Evolutionary conservation across 1,139 yeast species (phyloP).

Genomic region (Candida neerlandica): DNA sequence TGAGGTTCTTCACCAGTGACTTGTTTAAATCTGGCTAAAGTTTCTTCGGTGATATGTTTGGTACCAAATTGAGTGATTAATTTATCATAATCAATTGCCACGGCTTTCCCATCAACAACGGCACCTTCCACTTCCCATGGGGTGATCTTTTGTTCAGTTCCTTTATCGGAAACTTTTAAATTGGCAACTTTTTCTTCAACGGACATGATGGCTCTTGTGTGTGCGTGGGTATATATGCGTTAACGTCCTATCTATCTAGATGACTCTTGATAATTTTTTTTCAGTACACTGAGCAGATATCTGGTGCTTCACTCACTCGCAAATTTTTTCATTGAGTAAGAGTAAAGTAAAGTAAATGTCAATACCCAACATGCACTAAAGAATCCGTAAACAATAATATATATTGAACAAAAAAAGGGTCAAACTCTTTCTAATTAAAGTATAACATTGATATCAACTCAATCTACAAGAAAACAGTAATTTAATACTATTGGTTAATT

Average conservation of each 20-base stretch:
- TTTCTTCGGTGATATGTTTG: conserved; percentile 65
- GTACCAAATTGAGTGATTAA: conserved; percentile 90
- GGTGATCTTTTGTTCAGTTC: conserved; percentile 73
- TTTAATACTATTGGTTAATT: background rate
- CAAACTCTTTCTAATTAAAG: background rate
- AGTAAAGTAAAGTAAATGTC: no score
- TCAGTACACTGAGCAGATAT: background rate
- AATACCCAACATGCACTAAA: no score
- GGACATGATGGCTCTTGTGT: conserved; percentile 13
- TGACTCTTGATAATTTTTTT: conserved; percentile 1
- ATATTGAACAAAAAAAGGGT: no score
- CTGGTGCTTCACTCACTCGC: background rate
- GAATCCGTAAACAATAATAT: no score
- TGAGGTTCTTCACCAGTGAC: conserved; percentile 96
- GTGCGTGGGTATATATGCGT: background rate
- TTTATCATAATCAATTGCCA: conserved; percentile 89
- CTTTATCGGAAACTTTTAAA: conserved; percentile 21
- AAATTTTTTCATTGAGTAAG: background rate
- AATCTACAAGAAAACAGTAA: background rate
- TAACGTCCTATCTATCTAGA: background rate
- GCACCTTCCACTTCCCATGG: conserved; percentile 99
- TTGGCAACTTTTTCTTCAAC: conserved; percentile 30
- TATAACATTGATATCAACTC: background rate
- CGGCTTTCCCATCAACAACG: conserved; percentile 87
- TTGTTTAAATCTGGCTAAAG: conserved; percentile 70